Percentiles rank a stretch among this genome's conserved stretches.
These are phyloP conservation scores for Leccinum uliginosum DNA, from an alignment of 768 basidiomycete genomes.

Conservation along the genomic window DNA sequence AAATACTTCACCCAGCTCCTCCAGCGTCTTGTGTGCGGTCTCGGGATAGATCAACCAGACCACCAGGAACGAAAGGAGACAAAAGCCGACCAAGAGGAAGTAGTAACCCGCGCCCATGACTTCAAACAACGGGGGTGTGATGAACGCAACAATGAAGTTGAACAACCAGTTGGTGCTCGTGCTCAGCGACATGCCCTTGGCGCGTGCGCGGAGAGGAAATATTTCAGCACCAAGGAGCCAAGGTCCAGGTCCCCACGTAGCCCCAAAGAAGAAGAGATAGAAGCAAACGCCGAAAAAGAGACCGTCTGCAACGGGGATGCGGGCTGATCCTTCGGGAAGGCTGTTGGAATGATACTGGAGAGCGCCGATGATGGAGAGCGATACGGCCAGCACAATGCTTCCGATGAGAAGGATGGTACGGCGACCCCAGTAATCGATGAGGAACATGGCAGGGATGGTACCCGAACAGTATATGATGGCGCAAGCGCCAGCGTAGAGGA, in stretches of 20 bases:
- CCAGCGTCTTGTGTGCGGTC: conserved; percentile 43
- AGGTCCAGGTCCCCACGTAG: conserved; percentile 52
- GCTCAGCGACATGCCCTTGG: conserved; percentile 36
- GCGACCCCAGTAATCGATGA: conserved; percentile 51
- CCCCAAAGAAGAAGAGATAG: conserved; percentile 59
- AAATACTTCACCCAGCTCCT: conserved; percentile 48
- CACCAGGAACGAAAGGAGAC: conserved; percentile 40
- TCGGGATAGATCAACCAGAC: conserved; percentile 49
- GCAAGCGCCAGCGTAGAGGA: conserved; percentile 45
- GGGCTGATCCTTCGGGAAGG: conserved; percentile 32
- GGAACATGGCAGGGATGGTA: conserved; percentile 50
- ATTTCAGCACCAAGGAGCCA: conserved; percentile 53
- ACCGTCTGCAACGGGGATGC: conserved; percentile 32
- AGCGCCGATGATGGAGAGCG: conserved; percentile 47
- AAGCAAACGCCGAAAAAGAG: conserved; percentile 44
- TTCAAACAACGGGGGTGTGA: conserved; percentile 58
- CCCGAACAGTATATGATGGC: conserved; percentile 46
- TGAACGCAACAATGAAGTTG: conserved; percentile 41
- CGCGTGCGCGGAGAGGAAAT: conserved; percentile 39
- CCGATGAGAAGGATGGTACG: conserved; percentile 47
- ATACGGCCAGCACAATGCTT: conserved; percentile 38
- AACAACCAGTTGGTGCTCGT: conserved; percentile 33
- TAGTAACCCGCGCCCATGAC: conserved; percentile 44
- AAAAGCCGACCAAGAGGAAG: conserved; percentile 47
- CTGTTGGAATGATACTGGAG: conserved; percentile 44